Evolutionary conservation across 75 land plant species (phyloP), one percentile per base, ranked within the genome.

Genomic region (Pinus taeda): DNA sequence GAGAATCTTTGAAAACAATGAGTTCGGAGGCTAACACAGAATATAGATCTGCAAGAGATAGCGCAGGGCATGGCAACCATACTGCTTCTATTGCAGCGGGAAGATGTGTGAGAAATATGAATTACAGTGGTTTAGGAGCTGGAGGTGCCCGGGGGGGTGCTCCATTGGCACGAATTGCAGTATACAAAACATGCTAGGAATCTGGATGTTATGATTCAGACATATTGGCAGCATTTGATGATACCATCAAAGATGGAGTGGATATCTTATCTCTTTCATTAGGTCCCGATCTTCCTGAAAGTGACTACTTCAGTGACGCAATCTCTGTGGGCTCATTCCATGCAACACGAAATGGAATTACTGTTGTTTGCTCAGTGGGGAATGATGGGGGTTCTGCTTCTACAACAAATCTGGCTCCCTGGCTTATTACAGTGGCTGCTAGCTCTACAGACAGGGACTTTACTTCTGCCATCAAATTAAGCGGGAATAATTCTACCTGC

Each of bases 171-270:
- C 83, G 97, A 73, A 82, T 92, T 74, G 97, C 92, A 37, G 85
- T 84, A 5, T 94, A 94, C 83, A 95, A 95, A 80, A 85, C 91
- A 14, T 93, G 96, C 77, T 95, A 94, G 97, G 79, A 79, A 60
- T 78, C 84, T 3, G 93, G 88, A 20, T 95, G 95, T 82, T 84
- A 80, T 61, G 90, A 88, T 64, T 85, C 88, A 30, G 93, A 93
- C 77, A 76, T 95, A 26, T 78, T 95, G 33, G 93, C 98, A 29
- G 95, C 96, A 9, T 86, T 93, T 60, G 98, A 95, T 78, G 92
- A 90, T 79, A 96, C 98, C 13, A 86, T 95, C 57, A 84, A 78
- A 58, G 98, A 95, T 81, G 98, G 98, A 13, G 98, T 93, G 30
- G 88, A 93, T 60, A 82, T 95, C 9, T 30, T 95, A n/a, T 88